Conservation (phyloP, 805 yeast species). For the Yamadazyma tumulicola region DNA sequence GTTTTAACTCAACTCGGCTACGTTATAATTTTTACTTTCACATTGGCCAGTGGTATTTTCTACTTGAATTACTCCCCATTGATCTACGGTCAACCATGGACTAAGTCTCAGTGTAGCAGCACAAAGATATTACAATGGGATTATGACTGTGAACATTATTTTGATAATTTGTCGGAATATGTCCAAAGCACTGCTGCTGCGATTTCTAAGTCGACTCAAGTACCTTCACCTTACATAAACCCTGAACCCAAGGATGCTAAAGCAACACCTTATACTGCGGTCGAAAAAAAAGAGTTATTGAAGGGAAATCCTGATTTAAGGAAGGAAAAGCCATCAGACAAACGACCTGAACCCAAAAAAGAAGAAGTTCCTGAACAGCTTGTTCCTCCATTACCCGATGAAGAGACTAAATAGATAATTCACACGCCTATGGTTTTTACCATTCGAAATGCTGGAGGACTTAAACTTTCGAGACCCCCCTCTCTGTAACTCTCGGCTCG, state of each 20-base stretch:
- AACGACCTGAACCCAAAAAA: conserved; percentile 1
- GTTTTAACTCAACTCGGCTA: conserved; percentile 45
- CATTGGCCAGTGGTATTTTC: conserved; percentile 48
- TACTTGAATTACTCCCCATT: conserved; percentile 67
- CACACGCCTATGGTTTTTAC: no score
- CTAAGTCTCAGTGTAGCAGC: conserved; percentile 57
- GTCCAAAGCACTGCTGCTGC: conserved; percentile 6
- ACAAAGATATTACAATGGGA: conserved; percentile 78
- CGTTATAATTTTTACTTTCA: conserved; percentile 44
- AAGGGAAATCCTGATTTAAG: conserved; percentile 1
- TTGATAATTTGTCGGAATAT: conserved; percentile 23
- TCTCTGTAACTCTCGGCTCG: no score
- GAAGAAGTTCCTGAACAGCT: conserved; percentile 6
- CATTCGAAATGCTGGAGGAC: no score
- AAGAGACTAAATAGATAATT: conserved; percentile 3
- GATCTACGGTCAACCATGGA: conserved; percentile 80
- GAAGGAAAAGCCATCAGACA: conserved; percentile 2
- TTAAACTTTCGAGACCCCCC: no score
- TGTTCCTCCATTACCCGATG: conserved; percentile 10
- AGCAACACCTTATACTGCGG: conserved; percentile 18
- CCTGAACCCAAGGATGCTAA: conserved; percentile 18
- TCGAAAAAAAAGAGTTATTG: conserved; percentile 7
- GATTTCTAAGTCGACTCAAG: conserved; percentile 3
- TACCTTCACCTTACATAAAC: conserved; percentile 11
- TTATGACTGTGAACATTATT: conserved; percentile 70